A percentile compares a stretch with the other conserved stretches of the same genome.
Evolutionary conservation across 2,329 filamentous ascomycete species (phyloP).

Genomic region (Esteya vermicola): DNA sequence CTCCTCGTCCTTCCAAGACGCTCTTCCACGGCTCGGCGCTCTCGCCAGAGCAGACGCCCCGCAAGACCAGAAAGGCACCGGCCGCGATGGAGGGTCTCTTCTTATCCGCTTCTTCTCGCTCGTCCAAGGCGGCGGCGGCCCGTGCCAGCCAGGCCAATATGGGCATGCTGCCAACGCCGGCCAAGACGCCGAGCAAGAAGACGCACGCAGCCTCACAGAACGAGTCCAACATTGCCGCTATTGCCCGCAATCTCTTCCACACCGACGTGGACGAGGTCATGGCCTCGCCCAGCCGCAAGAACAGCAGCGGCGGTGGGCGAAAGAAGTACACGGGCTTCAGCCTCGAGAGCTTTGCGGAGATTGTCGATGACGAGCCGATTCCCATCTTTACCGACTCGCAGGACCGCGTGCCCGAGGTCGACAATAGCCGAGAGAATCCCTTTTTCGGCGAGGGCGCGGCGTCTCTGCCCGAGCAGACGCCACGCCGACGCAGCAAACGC

Average conservation of each 20-base stretch:
- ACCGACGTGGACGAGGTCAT: constrained; percentile 41
- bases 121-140: no score
- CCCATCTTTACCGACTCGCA: constrained; percentile 67
- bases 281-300: constrained; percentile 29
- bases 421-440: constrained; percentile 54
- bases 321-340: constrained; percentile 42
- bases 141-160: constrained; percentile 8
- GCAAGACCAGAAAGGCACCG: constrained; percentile 34
- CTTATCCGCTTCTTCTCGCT: no score
- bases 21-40: constrained; percentile 5
- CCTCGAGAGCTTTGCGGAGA: constrained; percentile 42
- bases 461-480: constrained; percentile 17
- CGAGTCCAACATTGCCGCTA: constrained; percentile 33
- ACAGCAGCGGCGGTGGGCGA: constrained; percentile 17
- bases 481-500: constrained; percentile 38
- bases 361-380: constrained; percentile 46
- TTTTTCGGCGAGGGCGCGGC: constrained; percentile 41
- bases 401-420: constrained; percentile 58
- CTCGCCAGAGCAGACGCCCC: constrained; percentile 31
- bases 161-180: constrained; percentile 60
- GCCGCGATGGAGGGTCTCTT: no score
- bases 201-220: constrained; percentile 32
- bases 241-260: constrained; percentile 50
- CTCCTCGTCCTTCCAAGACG: constrained; percentile 13
- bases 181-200: constrained; percentile 60